Base-by-base conservation (phyloP, 495 filamentous ascomycete species). In the Penicillium turbatum region DNA sequence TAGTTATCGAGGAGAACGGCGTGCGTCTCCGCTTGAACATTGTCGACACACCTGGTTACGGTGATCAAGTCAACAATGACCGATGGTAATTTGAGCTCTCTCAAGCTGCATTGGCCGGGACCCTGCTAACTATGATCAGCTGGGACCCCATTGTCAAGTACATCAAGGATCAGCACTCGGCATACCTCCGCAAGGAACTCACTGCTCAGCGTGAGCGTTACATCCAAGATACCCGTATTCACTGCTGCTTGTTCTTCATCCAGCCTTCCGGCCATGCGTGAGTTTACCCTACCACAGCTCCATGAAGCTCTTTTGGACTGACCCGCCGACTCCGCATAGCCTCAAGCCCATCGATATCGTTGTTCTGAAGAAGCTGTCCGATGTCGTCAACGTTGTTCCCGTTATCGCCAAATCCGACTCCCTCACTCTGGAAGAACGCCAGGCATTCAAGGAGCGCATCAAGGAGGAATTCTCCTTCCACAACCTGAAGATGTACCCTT, bases 161-260 rank as follows among this genome's bases (percentile, higher is more conserved):
- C 76, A 99, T 99, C 82, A 99, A 99, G 81, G 95, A 99, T 75
- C 93, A 99, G 78, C 95, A 99, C 79, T 95, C 89, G n/a, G 91
- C 95, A 62, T 99, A 96, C 76, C 88, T 99, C 44, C 88, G 95
- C 71, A 99, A 99, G 80, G 93, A 99, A 69, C 90, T 99, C 61
- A 97, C 93, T n/a, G 93, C 93, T 59, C 95, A 99, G 80, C 88
- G 93, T 72, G 93, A 99, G 72, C 89, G 93, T 60, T 97, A 99
- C 70, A 96, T 99, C 60, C 92, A 96, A 76, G 93, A 99, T 73
- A 97, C 93, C 60, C 87, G 93, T 55, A 96, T 99, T 62, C 93
- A 99, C 81, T 97, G 93, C 84, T 99, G 93, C 74, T 79, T 99
- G 51, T 99, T 97, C 82, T 99, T 99, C 84, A 99, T 99, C 67